Percentiles rank a stretch among this genome's conserved stretches.
Conservation (phyloP, 768 basidiomycete species). For the Mycena latifolia region DNA sequence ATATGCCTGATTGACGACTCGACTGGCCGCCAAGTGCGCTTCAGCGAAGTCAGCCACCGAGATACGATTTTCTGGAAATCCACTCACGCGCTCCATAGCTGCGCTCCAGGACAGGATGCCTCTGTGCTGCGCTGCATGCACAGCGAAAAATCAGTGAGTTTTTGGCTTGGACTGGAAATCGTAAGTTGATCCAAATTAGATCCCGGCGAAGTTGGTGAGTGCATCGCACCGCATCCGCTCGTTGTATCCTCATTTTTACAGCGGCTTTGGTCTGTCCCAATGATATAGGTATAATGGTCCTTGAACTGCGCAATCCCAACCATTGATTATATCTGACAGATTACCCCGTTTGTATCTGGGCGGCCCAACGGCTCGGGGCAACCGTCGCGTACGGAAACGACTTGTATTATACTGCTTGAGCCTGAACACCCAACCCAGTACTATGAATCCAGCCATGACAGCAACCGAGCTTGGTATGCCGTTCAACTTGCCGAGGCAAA, state of each 20-base stretch:
- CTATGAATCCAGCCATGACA: conserved; percentile 8
- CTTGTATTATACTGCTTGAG: background rate
- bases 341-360: conserved; percentile 11
- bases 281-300: background rate
- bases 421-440: background rate
- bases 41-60: background rate
- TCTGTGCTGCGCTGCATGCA: background rate
- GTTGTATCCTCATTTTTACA: background rate
- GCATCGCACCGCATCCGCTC: no score
- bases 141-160: background rate
- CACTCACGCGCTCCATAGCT: background rate
- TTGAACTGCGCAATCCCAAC: background rate
- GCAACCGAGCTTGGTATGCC: background rate
- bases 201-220: background rate
- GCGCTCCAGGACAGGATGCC: background rate
- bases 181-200: background rate
- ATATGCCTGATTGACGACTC: background rate
- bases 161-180: no score
- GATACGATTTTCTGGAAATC: background rate
- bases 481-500: background rate
- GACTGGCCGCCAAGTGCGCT: background rate
- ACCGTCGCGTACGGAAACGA: background rate
- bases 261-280: background rate
- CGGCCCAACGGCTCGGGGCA: background rate
- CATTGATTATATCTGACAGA: background rate